phyloP scores from a whole-genome alignment of 1,284 basidiomycete species.

The Fomitopsis palustris region DNA sequence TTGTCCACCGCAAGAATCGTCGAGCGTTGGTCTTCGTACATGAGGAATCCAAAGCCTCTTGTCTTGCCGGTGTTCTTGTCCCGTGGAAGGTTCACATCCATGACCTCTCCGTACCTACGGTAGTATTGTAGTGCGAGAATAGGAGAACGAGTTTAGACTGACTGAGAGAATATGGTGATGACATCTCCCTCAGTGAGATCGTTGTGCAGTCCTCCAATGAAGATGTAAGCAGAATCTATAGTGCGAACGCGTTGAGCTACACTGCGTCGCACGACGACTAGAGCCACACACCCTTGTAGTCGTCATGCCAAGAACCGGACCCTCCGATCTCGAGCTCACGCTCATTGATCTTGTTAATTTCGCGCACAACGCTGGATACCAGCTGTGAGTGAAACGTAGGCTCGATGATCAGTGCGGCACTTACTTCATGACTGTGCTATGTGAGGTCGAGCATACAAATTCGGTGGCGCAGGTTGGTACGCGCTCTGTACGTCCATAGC shows the following conservation, averaged over 20 bases:
- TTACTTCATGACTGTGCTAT: slow-evolving; percentile 57
- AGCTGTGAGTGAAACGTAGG: not conserved
- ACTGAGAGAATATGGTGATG: slow-evolving; percentile 97
- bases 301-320: slow-evolving; percentile 91
- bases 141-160: slow-evolving; percentile 30
- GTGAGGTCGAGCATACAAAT: not conserved
- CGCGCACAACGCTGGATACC: slow-evolving; percentile 74
- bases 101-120: slow-evolving; percentile 89
- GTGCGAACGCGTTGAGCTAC: not conserved
- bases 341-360: slow-evolving; percentile 93
- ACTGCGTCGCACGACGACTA: not conserved
- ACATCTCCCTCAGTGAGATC: slow-evolving; percentile 98
- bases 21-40: slow-evolving; percentile 98
- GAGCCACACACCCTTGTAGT: slow-evolving; percentile 71
- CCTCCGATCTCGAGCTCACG: slow-evolving; percentile 83
- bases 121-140: not conserved
- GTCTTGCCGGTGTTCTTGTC: slow-evolving; percentile 89
- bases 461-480: not conserved
- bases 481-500: not conserved
- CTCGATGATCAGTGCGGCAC: slow-evolving; percentile 26
- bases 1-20: slow-evolving; percentile 98
- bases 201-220: slow-evolving; percentile 81
- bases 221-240: slow-evolving; percentile 92
- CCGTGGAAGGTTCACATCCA: slow-evolving; percentile 92
- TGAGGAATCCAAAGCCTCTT: slow-evolving; percentile 93